Base-by-base conservation (phyloP, 2,329 filamentous ascomycete species). In the Chalara sp. region DNA sequence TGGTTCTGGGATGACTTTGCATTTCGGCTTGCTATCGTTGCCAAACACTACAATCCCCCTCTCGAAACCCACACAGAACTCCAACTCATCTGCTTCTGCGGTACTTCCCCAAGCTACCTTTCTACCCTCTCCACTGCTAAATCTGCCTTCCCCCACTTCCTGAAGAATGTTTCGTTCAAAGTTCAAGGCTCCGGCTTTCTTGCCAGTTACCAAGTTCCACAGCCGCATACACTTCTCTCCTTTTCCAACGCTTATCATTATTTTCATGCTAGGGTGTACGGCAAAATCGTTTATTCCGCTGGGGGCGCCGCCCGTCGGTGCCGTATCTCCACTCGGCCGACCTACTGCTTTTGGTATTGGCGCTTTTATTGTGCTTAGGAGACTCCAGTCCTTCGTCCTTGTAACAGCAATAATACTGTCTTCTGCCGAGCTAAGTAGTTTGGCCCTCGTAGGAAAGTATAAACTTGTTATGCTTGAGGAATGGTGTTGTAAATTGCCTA, bases 181-280 rank as follows among this genome's bases (percentile, higher is more conserved):
- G 65, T 88, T 93, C 60, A 99, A 72, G 48, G 96, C 91, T 32
- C 91, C 89, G 1, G 91, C 91, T 72, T 96, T 96, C 72, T 92
- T 95, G 12, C 91, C 93, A 3, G 92, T 97, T 58, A 97, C 90
- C 56, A 99, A 68, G 64, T 99, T 97, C 93, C 93, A 99, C 57
- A 97, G 69, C 57, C 93, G 76, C 87, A 99, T 95, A 63, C 85
- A 89, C 57, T 83, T 84, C 72, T 99, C 93, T 57, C 90, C 90
- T 62, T 86, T 89, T 59, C 89, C 86, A 6, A 97, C 90, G 60
- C 83, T 95, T 53, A 99, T 82, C 88, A 97, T 96, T 47, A 99
- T 75, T 72, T 96, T 97, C 79, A 95, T 89, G 67, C 88, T 95
- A 0, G 93, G 92, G 67, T 99, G 93, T 30, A 99, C 86, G 2